Base-by-base conservation (phyloP, 116 monocot genomes). In the Posidonia oceanica region DNA sequence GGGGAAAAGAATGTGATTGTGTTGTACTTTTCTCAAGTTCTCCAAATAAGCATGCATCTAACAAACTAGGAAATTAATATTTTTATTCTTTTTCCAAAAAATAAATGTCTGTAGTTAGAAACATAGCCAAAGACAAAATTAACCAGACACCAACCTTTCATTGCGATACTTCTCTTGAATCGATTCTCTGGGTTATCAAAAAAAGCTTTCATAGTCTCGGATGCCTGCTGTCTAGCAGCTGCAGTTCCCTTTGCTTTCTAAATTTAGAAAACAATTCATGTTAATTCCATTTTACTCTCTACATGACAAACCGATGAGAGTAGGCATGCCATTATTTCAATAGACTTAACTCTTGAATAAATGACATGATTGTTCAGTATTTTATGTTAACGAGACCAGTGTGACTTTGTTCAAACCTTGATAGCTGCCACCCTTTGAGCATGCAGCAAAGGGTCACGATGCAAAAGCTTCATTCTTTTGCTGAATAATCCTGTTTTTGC, bases 401-500 rank as follows among this genome's bases (percentile, higher is more conserved):
- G n/a, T 41, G 37, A 11, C 63, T 51, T 63, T 60, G 71, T 13
- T 40, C 56, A 72, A 67, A 98, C 98, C 90, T 98, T 98, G 38
- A 98, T 93, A 77, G 98, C 85, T 71, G 85, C 84, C 12, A 84
- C 81, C 65, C 92, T 86, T 79, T 93, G 90, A 67, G 87, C 98
- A 80, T 72, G 87, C 44, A 98, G 70, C 72, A 75, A 54, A 39
- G 98, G 93, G 57, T 98, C 86, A 71, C 79, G 69, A 71, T 98
- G 98, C 58, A 98, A 88, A 64, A 93, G 84, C 84, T 84, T 93
- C 98, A 98, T 93, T 57, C 80, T 70, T 29, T 90, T 98, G 65
- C 79, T 98, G 83, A 98, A 93, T 21, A 98, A 72, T 72, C 98
- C 93, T 65, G 98, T 98, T 86, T 93, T 90, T 54, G 87, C 93